These are phyloP conservation scores for Coelastrella sp. DNA, from an alignment of 139 green algal genomes.

Conservation along the genomic window DNA sequence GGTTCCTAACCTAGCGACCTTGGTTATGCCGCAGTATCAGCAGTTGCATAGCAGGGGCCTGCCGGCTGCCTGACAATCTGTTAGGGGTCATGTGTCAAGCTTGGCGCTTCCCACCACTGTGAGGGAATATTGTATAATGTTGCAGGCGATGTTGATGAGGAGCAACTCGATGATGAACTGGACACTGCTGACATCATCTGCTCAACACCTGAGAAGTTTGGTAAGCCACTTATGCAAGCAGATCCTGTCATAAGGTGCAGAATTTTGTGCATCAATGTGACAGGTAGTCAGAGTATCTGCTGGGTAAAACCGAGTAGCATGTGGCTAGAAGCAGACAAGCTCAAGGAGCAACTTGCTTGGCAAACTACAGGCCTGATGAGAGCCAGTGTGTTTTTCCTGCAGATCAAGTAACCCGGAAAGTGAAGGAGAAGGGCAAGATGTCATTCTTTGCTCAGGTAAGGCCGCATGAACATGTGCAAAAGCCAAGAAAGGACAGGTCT, in stretches of 20 bases:
- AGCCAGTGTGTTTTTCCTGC: neutral
- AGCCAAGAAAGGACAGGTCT: neutral
- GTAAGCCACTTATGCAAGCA: slow-evolving; percentile 44
- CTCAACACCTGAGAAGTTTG: slow-evolving; percentile 92
- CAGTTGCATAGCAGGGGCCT: neutral
- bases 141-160: slow-evolving; percentile 54
- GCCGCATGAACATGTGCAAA: neutral
- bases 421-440: slow-evolving; percentile 68
- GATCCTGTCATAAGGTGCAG: neutral
- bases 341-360: neutral
- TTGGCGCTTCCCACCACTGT: too few species aligned
- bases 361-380: neutral
- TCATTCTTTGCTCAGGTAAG: slow-evolving; percentile 76
- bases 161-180: slow-evolving; percentile 67
- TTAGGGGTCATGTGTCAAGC: neutral
- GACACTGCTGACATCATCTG: slow-evolving; percentile 87
- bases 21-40: too few species aligned
- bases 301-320: neutral
- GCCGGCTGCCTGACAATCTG: neutral
- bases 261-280: too few species aligned
- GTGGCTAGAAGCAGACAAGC: neutral
- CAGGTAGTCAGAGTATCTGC: neutral
- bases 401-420: slow-evolving; percentile 74
- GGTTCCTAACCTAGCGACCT: neutral
- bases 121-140: neutral